These are phyloP conservation scores for Glebionis coronaria DNA, from an alignment of 129 eudicot species.

Conservation along the genomic window DNA sequence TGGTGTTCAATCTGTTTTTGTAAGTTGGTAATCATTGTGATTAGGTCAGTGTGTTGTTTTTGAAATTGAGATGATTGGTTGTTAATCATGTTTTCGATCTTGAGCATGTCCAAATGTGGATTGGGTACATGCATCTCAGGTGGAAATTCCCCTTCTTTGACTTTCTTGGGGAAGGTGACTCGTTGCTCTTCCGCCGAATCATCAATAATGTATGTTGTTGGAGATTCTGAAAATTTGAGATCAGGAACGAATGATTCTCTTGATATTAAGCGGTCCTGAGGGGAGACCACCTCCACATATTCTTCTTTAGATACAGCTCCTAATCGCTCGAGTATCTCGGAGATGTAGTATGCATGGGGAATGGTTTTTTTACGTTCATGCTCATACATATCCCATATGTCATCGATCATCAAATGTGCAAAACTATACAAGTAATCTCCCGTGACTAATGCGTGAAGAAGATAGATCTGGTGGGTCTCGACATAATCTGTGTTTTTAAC, in stretches of 20 bases:
- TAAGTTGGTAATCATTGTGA: background rate
- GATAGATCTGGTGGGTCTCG: background rate
- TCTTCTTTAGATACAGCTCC: conserved; percentile 1
- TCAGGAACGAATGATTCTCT: background rate
- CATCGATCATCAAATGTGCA: conserved; percentile 8
- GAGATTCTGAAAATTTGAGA: background rate
- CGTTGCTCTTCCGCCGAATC: background rate
- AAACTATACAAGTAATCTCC: background rate
- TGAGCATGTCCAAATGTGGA: background rate
- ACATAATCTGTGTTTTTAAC: background rate
- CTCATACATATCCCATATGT: conserved; percentile 11
- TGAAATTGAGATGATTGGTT: background rate
- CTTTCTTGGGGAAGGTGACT: background rate
- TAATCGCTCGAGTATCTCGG: background rate
- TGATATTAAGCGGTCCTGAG: background rate
- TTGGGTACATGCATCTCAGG: background rate
- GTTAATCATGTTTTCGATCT: background rate
- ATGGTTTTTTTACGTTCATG: background rate
- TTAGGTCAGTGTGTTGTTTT: background rate
- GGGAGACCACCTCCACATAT: background rate
- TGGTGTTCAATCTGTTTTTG: background rate
- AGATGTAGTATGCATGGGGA: conserved; percentile 2
- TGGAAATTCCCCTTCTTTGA: background rate
- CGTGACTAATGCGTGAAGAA: background rate
- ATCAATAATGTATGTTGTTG: background rate